A percentile compares a stretch with the other conserved stretches of the same genome.
Evolutionary conservation across 208 protist genomes (phyloP).

Genomic region (Leishmania turanica): DNA sequence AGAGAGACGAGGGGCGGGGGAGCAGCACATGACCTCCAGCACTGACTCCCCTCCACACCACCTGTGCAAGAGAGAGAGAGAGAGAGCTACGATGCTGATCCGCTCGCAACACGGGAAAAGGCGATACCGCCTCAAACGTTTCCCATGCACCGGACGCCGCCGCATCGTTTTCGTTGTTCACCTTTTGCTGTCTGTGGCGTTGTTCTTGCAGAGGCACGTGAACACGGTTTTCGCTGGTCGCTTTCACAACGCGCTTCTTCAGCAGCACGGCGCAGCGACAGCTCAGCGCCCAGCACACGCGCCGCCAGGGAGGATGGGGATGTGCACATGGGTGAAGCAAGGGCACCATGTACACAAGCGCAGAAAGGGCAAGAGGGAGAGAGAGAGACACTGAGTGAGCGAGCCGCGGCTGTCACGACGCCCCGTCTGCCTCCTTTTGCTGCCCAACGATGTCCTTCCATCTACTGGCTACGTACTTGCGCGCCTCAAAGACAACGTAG

Average conservation of each 20-base stretch:
- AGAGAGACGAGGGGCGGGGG: too few relatives aligned
- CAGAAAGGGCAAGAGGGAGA: not conserved
- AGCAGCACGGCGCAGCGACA: not conserved
- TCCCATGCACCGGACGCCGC: not conserved
- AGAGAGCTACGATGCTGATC: not conserved
- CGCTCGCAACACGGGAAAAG: too few relatives aligned
- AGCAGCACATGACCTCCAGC: not conserved
- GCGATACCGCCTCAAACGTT: not conserved
- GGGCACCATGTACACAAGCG: not conserved
- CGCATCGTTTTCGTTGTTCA: not conserved
- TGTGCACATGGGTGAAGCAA: not conserved
- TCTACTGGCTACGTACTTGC: conserved; percentile 51
- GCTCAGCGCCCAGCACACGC: not conserved
- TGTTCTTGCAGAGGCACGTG: not conserved
- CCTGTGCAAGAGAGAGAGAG: not conserved
- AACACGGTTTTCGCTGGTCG: not conserved
- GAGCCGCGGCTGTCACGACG: not conserved
- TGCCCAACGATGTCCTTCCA: conserved; percentile 58
- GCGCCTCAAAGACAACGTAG: conserved; percentile 68
- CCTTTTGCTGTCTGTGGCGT: not conserved
- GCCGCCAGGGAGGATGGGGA: not conserved
- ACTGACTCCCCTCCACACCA: not conserved
- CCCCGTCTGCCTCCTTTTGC: conserved; percentile 10
- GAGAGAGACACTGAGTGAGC: not conserved
- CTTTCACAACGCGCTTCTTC: not conserved